Evolutionary conservation across 2,329 filamentous ascomycete species (phyloP).

Genomic region (Calonectria honghensis): DNA sequence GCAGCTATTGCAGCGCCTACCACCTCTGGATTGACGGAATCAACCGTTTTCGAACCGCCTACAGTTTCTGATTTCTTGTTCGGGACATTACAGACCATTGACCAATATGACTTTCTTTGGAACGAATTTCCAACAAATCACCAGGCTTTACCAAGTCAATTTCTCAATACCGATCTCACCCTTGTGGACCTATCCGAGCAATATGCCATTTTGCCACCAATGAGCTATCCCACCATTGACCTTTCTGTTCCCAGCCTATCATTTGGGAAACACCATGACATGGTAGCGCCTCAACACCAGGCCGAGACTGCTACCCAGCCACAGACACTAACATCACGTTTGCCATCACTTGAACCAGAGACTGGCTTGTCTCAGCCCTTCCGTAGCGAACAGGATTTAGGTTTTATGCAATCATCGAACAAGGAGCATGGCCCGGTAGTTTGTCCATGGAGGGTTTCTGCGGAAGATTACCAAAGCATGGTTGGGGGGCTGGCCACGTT

Average conservation of each 20-base stretch:
- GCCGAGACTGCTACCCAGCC: background rate
- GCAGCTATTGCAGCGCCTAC: no score
- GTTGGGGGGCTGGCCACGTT: background rate
- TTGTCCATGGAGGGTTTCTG: background rate
- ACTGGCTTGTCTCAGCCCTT: background rate
- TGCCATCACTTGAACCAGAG: background rate
- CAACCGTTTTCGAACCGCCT: background rate
- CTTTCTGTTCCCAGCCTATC: background rate
- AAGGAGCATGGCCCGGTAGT: background rate
- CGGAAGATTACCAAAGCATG: background rate
- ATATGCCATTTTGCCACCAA: background rate
- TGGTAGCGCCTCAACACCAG: background rate
- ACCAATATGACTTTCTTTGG: background rate
- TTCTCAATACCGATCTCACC: background rate
- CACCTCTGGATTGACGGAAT: background rate
- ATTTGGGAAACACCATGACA: background rate
- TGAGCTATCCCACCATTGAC: background rate
- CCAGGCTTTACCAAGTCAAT: background rate
- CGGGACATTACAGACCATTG: background rate
- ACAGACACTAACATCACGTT: background rate
- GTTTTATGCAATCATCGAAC: background rate
- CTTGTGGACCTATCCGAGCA: background rate
- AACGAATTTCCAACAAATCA: background rate
- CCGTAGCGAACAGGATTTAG: background rate
- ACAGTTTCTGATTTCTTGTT: background rate